These are phyloP conservation scores for Penicillium paneum DNA, from an alignment of 2,329 filamentous ascomycete genomes.

Conservation along the genomic window DNA sequence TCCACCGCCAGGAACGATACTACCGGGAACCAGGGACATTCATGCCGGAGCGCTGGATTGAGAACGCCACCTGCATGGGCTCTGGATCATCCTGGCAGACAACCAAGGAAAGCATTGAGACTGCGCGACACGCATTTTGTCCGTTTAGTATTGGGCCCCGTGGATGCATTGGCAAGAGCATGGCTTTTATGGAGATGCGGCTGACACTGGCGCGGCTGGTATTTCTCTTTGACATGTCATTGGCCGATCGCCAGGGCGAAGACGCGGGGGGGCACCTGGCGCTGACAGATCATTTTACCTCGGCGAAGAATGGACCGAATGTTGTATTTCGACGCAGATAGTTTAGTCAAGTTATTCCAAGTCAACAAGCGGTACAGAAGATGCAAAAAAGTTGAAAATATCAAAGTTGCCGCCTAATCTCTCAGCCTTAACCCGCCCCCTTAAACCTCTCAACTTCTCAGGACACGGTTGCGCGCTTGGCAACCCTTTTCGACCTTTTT, in stretches of 20 bases:
- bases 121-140: slow-evolving; percentile 67
- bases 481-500: slow-evolving; percentile 1
- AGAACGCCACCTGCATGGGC: slow-evolving; percentile 44
- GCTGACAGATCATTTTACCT: slow-evolving; percentile 40
- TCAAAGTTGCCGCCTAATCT: slow-evolving; percentile 2
- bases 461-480: slow-evolving; percentile 26
- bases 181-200: slow-evolving; percentile 45
- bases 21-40: slow-evolving; percentile 59
- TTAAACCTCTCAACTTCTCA: slow-evolving; percentile 3
- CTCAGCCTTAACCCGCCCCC: neutral
- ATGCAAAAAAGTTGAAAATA: neutral
- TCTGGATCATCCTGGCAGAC: slow-evolving; percentile 37
- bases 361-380: neutral
- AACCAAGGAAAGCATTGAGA: slow-evolving; percentile 49
- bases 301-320: slow-evolving; percentile 38
- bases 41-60: slow-evolving; percentile 64
- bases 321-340: slow-evolving; percentile 24
- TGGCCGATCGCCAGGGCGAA: slow-evolving; percentile 35
- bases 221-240: slow-evolving; percentile 40
- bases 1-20: slow-evolving; percentile 65
- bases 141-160: slow-evolving; percentile 51
- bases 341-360: neutral
- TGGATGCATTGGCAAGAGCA: slow-evolving; percentile 44
- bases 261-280: slow-evolving; percentile 36
- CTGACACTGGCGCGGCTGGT: slow-evolving; percentile 39